These are phyloP conservation scores for Vanderwaltozyma verrucispora DNA, from an alignment of 805 yeast genomes.

Conservation along the genomic window DNA sequence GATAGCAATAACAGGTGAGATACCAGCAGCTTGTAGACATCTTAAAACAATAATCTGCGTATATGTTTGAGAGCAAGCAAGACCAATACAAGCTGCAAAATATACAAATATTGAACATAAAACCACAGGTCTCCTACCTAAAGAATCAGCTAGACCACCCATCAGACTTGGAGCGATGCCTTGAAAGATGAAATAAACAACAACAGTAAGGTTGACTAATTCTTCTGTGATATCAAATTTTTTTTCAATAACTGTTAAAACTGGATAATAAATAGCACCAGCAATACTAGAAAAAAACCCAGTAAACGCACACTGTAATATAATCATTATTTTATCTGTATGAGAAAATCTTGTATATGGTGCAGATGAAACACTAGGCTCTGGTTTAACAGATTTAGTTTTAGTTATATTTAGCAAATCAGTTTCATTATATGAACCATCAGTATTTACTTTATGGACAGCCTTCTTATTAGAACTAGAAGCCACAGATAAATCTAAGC, in stretches of 20 bases:
- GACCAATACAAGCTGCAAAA: slow-evolving; percentile 51
- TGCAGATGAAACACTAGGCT: slow-evolving; percentile 1
- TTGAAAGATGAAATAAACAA: slow-evolving; percentile 65
- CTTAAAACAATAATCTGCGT: slow-evolving; percentile 57
- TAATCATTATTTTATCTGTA: slow-evolving; percentile 34
- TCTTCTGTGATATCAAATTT: slow-evolving; percentile 48
- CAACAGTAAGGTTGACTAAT: slow-evolving; percentile 58
- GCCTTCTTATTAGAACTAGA: no score
- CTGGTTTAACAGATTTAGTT: not conserved
- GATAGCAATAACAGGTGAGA: slow-evolving; percentile 66
- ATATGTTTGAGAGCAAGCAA: slow-evolving; percentile 49
- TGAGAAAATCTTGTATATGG: slow-evolving; percentile 38
- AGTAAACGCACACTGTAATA: slow-evolving; percentile 32
- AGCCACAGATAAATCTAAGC: no score
- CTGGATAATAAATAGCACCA: slow-evolving; percentile 74
- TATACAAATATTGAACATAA: slow-evolving; percentile 45
- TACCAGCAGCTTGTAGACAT: slow-evolving; percentile 68
- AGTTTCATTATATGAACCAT: not conserved
- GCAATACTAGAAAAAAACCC: slow-evolving; percentile 65
- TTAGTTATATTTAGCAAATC: not conserved
- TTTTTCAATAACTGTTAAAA: slow-evolving; percentile 45
- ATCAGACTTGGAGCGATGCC: slow-evolving; percentile 65
- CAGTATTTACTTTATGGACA: no score
- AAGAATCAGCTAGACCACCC: slow-evolving; percentile 55
- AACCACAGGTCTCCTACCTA: slow-evolving; percentile 65